Evolutionary conservation across 2,329 filamentous ascomycete genomes (phyloP), one percentile per base, ranked within the genome.

Genomic region (Scedosporium dehoogii): DNA sequence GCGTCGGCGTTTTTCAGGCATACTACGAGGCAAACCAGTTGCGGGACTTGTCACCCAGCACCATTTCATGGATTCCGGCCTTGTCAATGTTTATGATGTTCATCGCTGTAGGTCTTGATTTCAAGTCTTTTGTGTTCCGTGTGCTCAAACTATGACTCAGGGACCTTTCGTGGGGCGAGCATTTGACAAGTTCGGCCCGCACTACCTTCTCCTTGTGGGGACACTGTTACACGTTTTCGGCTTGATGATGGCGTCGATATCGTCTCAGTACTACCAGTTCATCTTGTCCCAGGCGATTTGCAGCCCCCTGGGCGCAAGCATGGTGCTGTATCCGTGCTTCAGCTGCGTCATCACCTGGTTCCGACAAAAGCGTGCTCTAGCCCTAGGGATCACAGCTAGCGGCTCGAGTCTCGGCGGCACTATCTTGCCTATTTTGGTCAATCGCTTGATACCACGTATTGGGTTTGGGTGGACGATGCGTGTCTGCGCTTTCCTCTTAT

Each of bases 161-260:
- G 76, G 78, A 75, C 62, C 67, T 69, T 16, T 64, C 67, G 25
- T 72, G 71, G 64, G 66, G 70, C 65, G 64, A 62, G 59, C 65
- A 85, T 86, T 81, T 66, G 86, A 88, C 67, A 80, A 77, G 65
- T 80, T 83, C 65, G 85, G 85, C 0, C 82, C 85, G 0, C 77
- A 78, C 41, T 75, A 74, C 46, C 70, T 87, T 2, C 69, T 84
- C 2, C 29, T 81, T 1, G 67, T 72, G 41, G 82, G 82, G 10
- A 77, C 77, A 2, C 71, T 83, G 64, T 68, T 83, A 64, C 78
- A 83, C 66, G 76, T 85, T 23, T 79, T 85, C 53, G 78, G 80
- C 6, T 69, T 85, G 16, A 85, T 86, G 81, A 84, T 85, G 81
- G 76, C 80, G 1, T 79, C 75, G 48, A 70, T 85, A 46, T 70